Conservation (phyloP, 202 grass and related monocot species). For the Elaeis oleifera region DNA sequence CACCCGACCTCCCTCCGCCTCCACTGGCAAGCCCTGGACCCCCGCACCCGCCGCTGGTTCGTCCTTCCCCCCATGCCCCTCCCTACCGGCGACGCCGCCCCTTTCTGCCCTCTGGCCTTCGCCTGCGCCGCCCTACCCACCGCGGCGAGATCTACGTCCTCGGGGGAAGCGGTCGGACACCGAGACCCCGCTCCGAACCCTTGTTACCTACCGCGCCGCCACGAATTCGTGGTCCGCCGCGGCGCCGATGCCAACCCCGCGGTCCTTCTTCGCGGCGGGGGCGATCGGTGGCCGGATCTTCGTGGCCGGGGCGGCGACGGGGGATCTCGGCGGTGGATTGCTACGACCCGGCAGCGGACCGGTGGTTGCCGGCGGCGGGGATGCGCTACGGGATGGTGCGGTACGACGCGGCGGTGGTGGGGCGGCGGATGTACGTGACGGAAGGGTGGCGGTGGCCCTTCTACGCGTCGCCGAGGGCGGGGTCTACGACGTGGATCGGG, state of each 20-base stretch:
- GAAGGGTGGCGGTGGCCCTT: slow-evolving; percentile 98
- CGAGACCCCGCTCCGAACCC: slow-evolving; percentile 12
- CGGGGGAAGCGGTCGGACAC: slow-evolving; percentile 26
- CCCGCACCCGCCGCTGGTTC: slow-evolving; percentile 52
- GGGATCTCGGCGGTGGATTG: slow-evolving; percentile 40
- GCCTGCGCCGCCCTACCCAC: slow-evolving; percentile 40
- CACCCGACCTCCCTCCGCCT: slow-evolving; percentile 59
- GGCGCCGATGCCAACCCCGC: slow-evolving; percentile 15
- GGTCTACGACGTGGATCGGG: slow-evolving; percentile 58
- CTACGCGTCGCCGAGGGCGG: slow-evolving; percentile 63
- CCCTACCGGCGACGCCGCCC: not conserved
- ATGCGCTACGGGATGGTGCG: slow-evolving; percentile 22
- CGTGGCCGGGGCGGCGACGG: slow-evolving; percentile 40
- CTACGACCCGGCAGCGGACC: slow-evolving; percentile 67
- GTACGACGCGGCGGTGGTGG: slow-evolving; percentile 28
- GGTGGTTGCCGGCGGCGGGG: slow-evolving; percentile 40
- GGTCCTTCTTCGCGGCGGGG: slow-evolving; percentile 21
- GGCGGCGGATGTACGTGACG: slow-evolving; percentile 70
- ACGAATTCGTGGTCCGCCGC: slow-evolving; percentile 23
- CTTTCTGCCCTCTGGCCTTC: slow-evolving; percentile 38
- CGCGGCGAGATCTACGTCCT: slow-evolving; percentile 90
- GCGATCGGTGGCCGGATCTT: slow-evolving; percentile 21
- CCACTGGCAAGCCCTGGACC: slow-evolving; percentile 88
- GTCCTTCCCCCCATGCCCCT: slow-evolving; percentile 60
- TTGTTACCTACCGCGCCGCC: slow-evolving; percentile 20